Evolutionary conservation across 768 basidiomycete species (phyloP).

Genomic region (Mrakia frigida): DNA sequence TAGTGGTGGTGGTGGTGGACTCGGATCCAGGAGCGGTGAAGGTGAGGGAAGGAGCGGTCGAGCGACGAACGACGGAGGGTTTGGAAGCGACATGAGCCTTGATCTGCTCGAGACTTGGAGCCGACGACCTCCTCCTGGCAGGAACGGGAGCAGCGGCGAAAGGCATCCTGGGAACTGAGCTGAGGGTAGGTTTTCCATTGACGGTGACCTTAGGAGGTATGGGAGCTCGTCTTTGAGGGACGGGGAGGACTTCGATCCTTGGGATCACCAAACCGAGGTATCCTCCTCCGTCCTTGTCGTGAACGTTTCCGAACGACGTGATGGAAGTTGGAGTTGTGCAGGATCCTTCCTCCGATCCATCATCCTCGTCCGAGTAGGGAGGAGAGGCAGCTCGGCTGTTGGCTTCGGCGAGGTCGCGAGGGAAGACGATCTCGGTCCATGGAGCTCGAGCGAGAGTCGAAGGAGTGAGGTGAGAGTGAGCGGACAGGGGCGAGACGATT

Average conservation of each 20-base stretch:
- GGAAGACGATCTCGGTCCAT: conserved; percentile 2
- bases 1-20: background rate
- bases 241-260: conserved; percentile 9
- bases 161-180: background rate
- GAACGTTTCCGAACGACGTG: background rate
- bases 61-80: conserved; percentile 6
- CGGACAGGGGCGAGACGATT: conserved; percentile 5
- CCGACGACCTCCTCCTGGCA: conserved; percentile 1
- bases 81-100: background rate
- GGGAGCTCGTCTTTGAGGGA: conserved; percentile 1
- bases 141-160: background rate
- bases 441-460: conserved; percentile 1
- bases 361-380: conserved; percentile 11
- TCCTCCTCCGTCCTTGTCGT: background rate
- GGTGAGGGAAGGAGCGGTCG: conserved; percentile 11
- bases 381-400: background rate
- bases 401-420: background rate
- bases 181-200: background rate
- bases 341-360: background rate
- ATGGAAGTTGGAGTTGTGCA: conserved; percentile 6
- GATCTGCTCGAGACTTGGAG: conserved; percentile 12
- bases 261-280: conserved; percentile 1
- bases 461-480: conserved; percentile 5
- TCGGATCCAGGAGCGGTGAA: background rate
- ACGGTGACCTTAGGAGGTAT: background rate